Percentiles rank a stretch among this genome's conserved stretches.
Evolutionary conservation across 257 asterid species (phyloP).

Genomic region (Solanum sejunctum): DNA sequence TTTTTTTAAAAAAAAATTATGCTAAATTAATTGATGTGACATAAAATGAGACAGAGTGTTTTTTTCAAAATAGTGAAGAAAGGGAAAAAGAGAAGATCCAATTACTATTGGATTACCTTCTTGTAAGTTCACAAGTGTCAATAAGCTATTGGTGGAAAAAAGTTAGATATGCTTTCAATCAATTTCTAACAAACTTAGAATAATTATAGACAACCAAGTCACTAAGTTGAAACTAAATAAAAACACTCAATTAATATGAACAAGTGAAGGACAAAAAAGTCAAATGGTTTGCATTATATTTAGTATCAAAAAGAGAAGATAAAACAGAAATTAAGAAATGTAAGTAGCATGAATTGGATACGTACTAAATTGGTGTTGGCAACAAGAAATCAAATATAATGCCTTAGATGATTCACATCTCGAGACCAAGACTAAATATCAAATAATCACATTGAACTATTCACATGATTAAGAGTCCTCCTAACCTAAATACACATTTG

Average conservation of each 20-base stretch:
- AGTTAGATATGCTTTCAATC: background rate
- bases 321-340: background rate
- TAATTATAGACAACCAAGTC: background rate
- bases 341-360: background rate
- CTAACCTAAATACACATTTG: background rate
- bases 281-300: background rate
- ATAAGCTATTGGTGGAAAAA: background rate
- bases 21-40: too few relatives aligned
- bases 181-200: background rate
- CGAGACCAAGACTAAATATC: background rate
- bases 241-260: background rate
- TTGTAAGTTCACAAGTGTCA: background rate
- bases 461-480: background rate
- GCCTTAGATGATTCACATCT: background rate
- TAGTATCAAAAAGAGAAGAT: background rate
- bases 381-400: background rate
- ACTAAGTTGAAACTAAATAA: background rate
- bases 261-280: background rate
- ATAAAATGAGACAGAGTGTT: too few relatives aligned
- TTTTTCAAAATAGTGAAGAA: too few relatives aligned
- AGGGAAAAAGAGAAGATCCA: too few relatives aligned
- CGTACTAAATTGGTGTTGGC: background rate
- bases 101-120: background rate
- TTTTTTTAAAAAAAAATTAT: too few relatives aligned
- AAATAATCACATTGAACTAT: background rate